Base-by-base conservation (phyloP, 805 yeast genomes). In the Saccharomyces paradoxus region DNA sequence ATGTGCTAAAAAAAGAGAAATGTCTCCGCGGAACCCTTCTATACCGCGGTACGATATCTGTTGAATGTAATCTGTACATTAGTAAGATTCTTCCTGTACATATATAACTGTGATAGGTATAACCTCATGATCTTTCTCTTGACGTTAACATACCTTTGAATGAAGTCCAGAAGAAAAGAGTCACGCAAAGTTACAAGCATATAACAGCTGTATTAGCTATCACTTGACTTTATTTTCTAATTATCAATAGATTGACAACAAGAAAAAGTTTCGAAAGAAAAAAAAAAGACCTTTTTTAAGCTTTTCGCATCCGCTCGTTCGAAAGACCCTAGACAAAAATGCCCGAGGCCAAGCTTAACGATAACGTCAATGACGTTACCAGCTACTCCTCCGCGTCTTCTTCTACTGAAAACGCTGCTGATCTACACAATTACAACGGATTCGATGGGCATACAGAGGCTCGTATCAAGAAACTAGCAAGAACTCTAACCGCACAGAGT, bases 401-500 rank as follows among this genome's bases (percentile, higher is more conserved):
- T 8, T 37, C 44, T 37, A 17, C 44, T 37, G 44, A 37, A 37
- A 37, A 17, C 12, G 44, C 50, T 14, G 28, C 37, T 17, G 41
- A 32, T 22, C 29, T 53, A 28, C 49, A 51, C 27, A 29, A 37
- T 9, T 56, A 56, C 46, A 30, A 50, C 28, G 79, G 79, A 4
- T 71, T 74, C 49, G 67, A 70, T 56, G 57, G 58, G 6, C 56
- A 59, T 7, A 68, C 69, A 24, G 63, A 59, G 21, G 63, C 59
- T 3, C 70, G 70, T 44, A 69, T 75, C 54, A 68, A 69, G 17
- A 56, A 68, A 0, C 65, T 75, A 58, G 79, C 77, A n/a, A 66
- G 75, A 46, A 31, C 37, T 14, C n/a, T 44, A 27, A 22, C 31
- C 21, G 28, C 21, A 13, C 22, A 14, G 28, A 29, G 44, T 37